Evolutionary conservation across 176 grass and related monocot genomes (phyloP), one percentile per base, ranked within the genome.

Genomic region (Eremochloa ophiuroides): DNA sequence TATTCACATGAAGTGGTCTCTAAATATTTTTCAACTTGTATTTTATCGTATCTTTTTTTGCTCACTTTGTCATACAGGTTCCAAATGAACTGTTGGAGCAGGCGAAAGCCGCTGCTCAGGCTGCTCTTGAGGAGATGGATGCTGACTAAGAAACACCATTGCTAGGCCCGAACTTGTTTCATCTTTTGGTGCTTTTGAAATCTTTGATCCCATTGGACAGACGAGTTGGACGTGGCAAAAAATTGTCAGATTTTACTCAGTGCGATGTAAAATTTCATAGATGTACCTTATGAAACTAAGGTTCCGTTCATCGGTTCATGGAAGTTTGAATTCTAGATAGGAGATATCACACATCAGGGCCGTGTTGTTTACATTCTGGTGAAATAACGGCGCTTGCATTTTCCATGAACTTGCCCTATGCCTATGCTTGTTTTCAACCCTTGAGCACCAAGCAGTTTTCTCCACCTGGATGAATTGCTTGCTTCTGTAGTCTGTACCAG

Each of bases 41-140:
- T 72, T 78, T 20, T 17, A 15, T 59, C 22, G 50, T 22, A 64
- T 14, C 26, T 75, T 8, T 18, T 47, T 23, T 33, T 51, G 28
- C 35, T 38, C 65, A 53, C 63, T 60, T 74, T 74, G 62, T 11
- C 37, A 68, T 81, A 18, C 87, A 97, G 91, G 91, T 97, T 33
- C 89, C 91, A 15, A 86, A 90, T 82, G 76, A 74, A 86, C 60
- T 94, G 11, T 61, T 92, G 78, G 82, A 94, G 82, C 82, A 85
- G 76, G 91, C 87, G 35, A 92, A 85, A 81, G 63, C 85, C 26
- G 89, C 82, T 68, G 94, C 91, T 37, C 87, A 90, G 80, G 89
- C 84, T 33, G 89, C 94, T 40, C 62, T 88, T 7, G 91, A 94
- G 83, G 94, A 88, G 73, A 97, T 94, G 94, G 89, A 97, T 79